These are phyloP conservation scores for Capsicum baccatum DNA, from an alignment of 257 asterid species.

Conservation along the genomic window DNA sequence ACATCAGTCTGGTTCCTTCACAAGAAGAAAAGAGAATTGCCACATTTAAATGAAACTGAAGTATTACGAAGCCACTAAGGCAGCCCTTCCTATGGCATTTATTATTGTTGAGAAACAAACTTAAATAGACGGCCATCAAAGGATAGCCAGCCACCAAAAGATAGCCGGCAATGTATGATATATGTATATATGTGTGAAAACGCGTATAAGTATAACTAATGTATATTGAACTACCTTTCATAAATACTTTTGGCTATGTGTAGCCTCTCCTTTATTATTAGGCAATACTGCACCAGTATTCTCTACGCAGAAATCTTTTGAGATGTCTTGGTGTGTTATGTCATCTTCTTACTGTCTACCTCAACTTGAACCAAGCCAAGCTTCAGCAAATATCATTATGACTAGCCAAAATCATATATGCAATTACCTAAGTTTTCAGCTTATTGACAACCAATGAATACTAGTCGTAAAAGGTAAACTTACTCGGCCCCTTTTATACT, in stretches of 20 bases:
- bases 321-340: not conserved
- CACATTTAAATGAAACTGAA: conserved; percentile 6
- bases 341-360: not conserved
- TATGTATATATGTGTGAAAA: not conserved
- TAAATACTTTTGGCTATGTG: not conserved
- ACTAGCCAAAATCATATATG: conserved; percentile 6
- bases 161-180: not conserved
- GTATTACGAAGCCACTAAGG: not conserved
- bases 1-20: conserved; percentile 81
- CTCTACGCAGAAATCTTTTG: not conserved
- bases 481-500: not conserved
- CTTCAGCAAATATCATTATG: not conserved
- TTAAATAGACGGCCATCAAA: not conserved
- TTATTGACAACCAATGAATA: not conserved
- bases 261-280: not conserved
- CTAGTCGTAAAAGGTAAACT: not conserved
- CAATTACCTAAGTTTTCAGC: not conserved
- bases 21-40: conserved; percentile 17
- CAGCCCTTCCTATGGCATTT: not conserved
- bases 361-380: not conserved
- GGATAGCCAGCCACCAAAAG: not conserved
- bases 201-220: not conserved
- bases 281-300: not conserved
- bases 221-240: not conserved
- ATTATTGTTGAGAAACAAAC: not conserved